Evolutionary conservation across 192 early-diverging fungal genomes (phyloP).

Genomic region (Mycoemilia scoparia): DNA sequence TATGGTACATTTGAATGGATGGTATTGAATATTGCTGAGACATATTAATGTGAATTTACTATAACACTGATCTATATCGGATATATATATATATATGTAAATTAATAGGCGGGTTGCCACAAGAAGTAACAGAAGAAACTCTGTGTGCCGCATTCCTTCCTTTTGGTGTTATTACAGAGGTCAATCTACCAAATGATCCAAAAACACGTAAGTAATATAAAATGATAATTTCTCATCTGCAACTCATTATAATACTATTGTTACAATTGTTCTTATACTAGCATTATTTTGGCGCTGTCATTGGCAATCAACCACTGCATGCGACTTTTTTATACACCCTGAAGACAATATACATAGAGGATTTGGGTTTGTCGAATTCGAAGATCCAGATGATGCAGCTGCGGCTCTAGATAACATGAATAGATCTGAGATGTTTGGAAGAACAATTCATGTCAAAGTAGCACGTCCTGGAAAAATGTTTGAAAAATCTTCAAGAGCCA

Average conservation of each 20-base stretch:
- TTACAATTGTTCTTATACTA: no score
- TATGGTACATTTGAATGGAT: no score
- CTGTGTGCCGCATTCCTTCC: constrained; percentile 83
- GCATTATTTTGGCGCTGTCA: no score
- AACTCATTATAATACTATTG: not conserved
- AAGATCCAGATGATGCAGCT: constrained; percentile 55
- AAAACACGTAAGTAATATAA: constrained; percentile 46
- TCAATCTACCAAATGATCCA: constrained; percentile 71
- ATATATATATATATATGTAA: no score
- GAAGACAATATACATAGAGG: constrained; percentile 69
- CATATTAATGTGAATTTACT: no score
- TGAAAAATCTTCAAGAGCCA: constrained; percentile 2
- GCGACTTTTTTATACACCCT: not conserved
- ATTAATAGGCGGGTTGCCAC: constrained; percentile 71
- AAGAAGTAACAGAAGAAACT: constrained; percentile 55
- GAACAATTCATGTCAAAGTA: constrained; percentile 71
- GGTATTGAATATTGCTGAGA: no score
- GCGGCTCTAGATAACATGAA: constrained; percentile 95
- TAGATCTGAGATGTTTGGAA: constrained; percentile 70
- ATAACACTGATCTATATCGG: no score
- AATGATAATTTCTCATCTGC: not conserved
- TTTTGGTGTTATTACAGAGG: constrained; percentile 84
- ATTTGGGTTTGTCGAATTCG: constrained; percentile 93
- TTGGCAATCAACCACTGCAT: not conserved
- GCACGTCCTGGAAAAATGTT: constrained; percentile 38